Evolutionary conservation across 2,329 filamentous ascomycete species (phyloP).

Genomic region (Ascochyta lentis): DNA sequence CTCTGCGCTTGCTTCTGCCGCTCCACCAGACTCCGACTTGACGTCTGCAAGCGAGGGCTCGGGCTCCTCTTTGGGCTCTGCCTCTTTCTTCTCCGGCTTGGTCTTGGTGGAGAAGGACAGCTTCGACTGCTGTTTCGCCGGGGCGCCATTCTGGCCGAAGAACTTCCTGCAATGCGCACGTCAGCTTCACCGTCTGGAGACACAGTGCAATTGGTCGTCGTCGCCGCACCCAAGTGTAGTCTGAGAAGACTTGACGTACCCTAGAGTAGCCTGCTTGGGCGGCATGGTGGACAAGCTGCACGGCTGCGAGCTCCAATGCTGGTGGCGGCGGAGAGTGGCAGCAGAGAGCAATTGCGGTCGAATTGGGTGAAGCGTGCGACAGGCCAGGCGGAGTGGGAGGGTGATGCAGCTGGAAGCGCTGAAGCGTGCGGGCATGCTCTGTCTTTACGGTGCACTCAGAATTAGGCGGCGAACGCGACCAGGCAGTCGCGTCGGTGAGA

Average conservation of each 20-base stretch:
- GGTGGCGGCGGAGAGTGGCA: slow-evolving; percentile 7
- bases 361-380: slow-evolving; percentile 8
- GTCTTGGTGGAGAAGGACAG: slow-evolving; percentile 71
- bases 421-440: slow-evolving; percentile 43
- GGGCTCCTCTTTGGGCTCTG: slow-evolving; percentile 26
- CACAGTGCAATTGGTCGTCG: slow-evolving; percentile 1
- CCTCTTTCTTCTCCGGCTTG: slow-evolving; percentile 51
- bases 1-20: slow-evolving; percentile 24
- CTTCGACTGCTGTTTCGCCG: slow-evolving; percentile 76
- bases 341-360: slow-evolving; percentile 17
- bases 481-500: slow-evolving; percentile 31
- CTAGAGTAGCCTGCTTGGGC: slow-evolving; percentile 80
- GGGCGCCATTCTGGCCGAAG: slow-evolving; percentile 72
- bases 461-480: slow-evolving; percentile 17
- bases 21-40: slow-evolving; percentile 23
- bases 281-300: slow-evolving; percentile 48
- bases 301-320: slow-evolving; percentile 2
- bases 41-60: slow-evolving; percentile 27
- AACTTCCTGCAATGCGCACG: slow-evolving; percentile 71
- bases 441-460: slow-evolving; percentile 24
- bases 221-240: slow-evolving; percentile 72
- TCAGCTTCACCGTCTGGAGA: slow-evolving; percentile 14
- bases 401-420: slow-evolving; percentile 30
- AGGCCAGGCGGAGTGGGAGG: slow-evolving; percentile 14
- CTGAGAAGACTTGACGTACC: slow-evolving; percentile 82